Percentiles rank a stretch among this genome's conserved stretches.
Evolutionary conservation across 192 early-diverging fungal species (phyloP).

Genomic region (Backusella circina): DNA sequence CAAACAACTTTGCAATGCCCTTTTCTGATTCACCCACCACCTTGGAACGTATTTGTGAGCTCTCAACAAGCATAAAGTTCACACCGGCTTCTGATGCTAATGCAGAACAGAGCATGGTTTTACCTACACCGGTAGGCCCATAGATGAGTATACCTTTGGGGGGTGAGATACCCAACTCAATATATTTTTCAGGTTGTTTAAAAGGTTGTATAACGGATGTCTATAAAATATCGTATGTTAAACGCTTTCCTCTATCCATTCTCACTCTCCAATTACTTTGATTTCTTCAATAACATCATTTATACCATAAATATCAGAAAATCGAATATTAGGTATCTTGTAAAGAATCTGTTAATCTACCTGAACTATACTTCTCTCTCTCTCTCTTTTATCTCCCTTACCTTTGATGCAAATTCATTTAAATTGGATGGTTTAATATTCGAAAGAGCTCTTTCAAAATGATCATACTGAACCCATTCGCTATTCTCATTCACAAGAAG

Average conservation of each 20-base stretch:
- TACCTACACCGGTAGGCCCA: constrained; percentile 88
- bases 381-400: not conserved
- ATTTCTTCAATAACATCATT: constrained; percentile 61
- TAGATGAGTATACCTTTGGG: constrained; percentile 82
- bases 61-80: constrained; percentile 82
- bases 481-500: constrained; percentile 41
- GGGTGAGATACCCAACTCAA: constrained; percentile 61
- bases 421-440: constrained; percentile 54
- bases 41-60: constrained; percentile 84
- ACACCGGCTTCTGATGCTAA: constrained; percentile 74
- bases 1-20: constrained; percentile 80
- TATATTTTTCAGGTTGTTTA: constrained; percentile 42
- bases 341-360: not conserved
- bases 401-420: constrained; percentile 46
- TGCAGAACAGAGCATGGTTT: constrained; percentile 85
- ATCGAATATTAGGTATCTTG: constrained; percentile 59
- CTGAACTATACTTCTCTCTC: not conserved
- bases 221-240: constrained; percentile 16
- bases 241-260: not conserved
- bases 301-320: constrained; percentile 77
- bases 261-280: constrained; percentile 36
- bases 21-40: constrained; percentile 93
- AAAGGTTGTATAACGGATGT: constrained; percentile 56
- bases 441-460: constrained; percentile 43
- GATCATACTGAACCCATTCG: constrained; percentile 22